Evolutionary conservation across 345 rosid genomes (phyloP), one percentile per base, ranked within the genome.

Genomic region (Citrus mangshanensis): DNA sequence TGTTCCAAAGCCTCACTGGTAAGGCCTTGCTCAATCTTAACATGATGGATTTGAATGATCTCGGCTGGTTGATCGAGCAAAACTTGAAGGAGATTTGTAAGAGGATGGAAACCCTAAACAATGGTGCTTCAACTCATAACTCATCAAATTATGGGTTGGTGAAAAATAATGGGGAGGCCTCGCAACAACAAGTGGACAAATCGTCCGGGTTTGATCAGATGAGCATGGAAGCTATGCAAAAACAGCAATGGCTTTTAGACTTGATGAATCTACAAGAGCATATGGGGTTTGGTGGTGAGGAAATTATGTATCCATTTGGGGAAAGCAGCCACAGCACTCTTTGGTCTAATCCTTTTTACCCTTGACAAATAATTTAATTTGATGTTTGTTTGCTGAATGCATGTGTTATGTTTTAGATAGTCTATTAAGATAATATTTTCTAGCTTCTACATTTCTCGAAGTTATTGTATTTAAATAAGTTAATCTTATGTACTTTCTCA

Each of bases 31-130:
- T n/a, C 0, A 28, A 28, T 76, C 25, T 82, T 49, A 74, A 58
- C 78, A n/a, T 85, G 55, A 35, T 82, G 46, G 91, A 88, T 56
- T 74, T 88, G 78, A 85, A 83, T 38, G 87, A 85, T 76, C 83
- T 88, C 1, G 70, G 66, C 12, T 83, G 88, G 89, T 9, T 80
- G 18, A 58, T 86, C 0, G 89, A 88, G 6, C 82, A 77, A 7
- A 46, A 60, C 67, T 4, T 79, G 80, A 83, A 80, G 78, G 82
- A 84, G 3, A 60, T 84, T 37, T 0, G 37, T 28, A 68, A 58
- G 62, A 74, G 24, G 32, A 5, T 46, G 6, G 87, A 82, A 3
- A 34, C 30, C 3, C 4, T 67, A 2, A 71, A 10, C 5, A 68
- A 61, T 25, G 13, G 14, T 42, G 32, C 6, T 37, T 4, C 14